A percentile compares a stretch with the other conserved stretches of the same genome.
These are phyloP conservation scores for Phytophthora foliorum DNA, from an alignment of 352 stramenopile species.

Conservation along the genomic window DNA sequence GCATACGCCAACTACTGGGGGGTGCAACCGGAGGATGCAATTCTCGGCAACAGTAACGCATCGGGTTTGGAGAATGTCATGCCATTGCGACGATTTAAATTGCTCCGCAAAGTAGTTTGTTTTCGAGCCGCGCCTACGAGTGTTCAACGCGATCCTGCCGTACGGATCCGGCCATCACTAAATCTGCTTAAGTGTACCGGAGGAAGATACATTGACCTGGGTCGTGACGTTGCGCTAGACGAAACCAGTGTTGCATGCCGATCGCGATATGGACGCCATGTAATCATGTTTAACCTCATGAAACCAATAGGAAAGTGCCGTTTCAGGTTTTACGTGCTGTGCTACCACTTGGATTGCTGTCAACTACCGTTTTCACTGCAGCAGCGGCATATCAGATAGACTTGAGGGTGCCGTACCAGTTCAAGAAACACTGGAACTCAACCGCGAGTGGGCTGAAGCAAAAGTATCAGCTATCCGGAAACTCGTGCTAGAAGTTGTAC, in stretches of 20 bases:
- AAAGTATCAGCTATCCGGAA: conserved; percentile 2
- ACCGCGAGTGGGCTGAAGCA: background rate
- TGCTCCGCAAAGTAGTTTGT: conserved; percentile 25
- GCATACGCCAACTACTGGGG: conserved; percentile 41
- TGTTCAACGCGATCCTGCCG: background rate
- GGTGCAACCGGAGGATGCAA: conserved; percentile 22
- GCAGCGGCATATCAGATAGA: conserved; percentile 23
- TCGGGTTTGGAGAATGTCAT: conserved; percentile 29
- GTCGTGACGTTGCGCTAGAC: background rate
- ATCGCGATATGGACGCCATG: background rate
- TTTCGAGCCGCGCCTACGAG: conserved; percentile 5
- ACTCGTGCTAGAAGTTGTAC: conserved; percentile 4
- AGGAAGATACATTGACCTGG: too few species aligned
- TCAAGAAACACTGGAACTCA: background rate
- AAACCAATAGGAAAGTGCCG: conserved; percentile 44
- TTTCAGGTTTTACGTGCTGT: conserved; percentile 45
- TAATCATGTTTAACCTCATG: conserved; percentile 15
- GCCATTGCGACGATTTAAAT: conserved; percentile 32
- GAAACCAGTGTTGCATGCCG: conserved; percentile 10
- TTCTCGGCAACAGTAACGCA: conserved; percentile 3
- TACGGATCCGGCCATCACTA: too few species aligned
- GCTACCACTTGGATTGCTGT: conserved; percentile 34
- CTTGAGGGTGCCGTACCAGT: conserved; percentile 6
- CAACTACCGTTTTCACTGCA: conserved; percentile 38
- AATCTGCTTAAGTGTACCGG: too few species aligned